Evolutionary conservation across 169 alveolate genomes (phyloP), one percentile per base, ranked within the genome.

Genomic region (Plasmodium sp.): DNA sequence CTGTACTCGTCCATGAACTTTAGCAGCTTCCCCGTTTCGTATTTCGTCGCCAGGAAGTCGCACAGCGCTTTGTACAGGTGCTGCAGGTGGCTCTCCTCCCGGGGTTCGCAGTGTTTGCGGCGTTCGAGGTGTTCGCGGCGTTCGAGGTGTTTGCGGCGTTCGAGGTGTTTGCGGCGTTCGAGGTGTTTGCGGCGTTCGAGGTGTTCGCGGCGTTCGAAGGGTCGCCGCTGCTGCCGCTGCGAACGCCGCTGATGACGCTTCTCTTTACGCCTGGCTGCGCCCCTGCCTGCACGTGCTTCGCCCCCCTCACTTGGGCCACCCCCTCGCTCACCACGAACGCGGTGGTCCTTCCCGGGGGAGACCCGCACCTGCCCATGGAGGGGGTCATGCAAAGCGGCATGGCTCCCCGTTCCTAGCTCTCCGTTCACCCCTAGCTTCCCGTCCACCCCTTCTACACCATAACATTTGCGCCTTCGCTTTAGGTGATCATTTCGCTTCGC

Each of bases 1-100:
- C 96, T 96, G 85, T 97, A 95, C 27, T 97, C 97, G 67, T 97
- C 98, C 98, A 97, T 97, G 90, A 95, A 97, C 16, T 84, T 95
- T 39, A 97, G 95, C 91, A 97, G 81, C 81, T 96, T 96, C 33
- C 96, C 97, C n/a, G 98, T 86, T 94, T 97, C 97, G 73, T 96
- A 97, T 81, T 96, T 96, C 18, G 96, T 95, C 48, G 97, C 95
- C 41, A 97, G 84, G 54, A 92, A 96, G 22, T 94, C 92, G 85
- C 97, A 96, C 62, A 97, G 95, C 5, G 98, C 97, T 62, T 97
- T 98, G 27, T 92, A 93, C 16, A 96, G 45, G 67, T 86, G 72
- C 33, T 77, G 86, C 73, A 75, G 33, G 31, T n/a, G 10, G 41
- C 45, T 54, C 51, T 45, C 43, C 5, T 54, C n/a, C 14, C 34